These are phyloP conservation scores for Auricularia auricula-judae DNA, from an alignment of 768 basidiomycete genomes.

Conservation along the genomic window DNA sequence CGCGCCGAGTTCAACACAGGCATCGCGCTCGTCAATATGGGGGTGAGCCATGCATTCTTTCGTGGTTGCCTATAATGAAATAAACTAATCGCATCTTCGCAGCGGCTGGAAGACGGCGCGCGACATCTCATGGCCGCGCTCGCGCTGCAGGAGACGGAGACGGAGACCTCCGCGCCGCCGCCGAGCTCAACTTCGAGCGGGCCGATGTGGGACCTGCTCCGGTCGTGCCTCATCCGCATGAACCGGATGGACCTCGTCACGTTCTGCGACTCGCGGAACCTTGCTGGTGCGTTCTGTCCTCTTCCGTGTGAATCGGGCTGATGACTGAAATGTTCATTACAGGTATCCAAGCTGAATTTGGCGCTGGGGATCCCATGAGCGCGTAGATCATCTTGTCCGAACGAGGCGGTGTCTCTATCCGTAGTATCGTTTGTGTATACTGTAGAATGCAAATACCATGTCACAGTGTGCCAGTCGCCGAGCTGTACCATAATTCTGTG, in stretches of 20 bases:
- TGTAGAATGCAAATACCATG: too few relatives aligned
- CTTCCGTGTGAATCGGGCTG: not conserved
- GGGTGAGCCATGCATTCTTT: slow-evolving; percentile 31
- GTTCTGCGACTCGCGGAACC: slow-evolving; percentile 60
- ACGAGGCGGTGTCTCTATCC: too few relatives aligned
- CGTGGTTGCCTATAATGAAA: too few relatives aligned
- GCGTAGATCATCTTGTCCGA: not conserved
- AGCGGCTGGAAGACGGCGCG: slow-evolving; percentile 82
- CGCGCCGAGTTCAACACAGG: slow-evolving; percentile 93
- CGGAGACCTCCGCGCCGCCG: slow-evolving; percentile 59
- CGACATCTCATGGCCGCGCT: slow-evolving; percentile 84
- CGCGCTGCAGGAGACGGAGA: slow-evolving; percentile 76
- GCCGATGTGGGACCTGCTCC: slow-evolving; percentile 67
- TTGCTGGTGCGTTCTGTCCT: slow-evolving; percentile 36
- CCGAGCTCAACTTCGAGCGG: not conserved
- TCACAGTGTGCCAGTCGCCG: too few relatives aligned
- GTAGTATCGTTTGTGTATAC: too few relatives aligned
- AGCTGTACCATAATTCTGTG: too few relatives aligned
- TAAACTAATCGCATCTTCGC: slow-evolving; percentile 1
- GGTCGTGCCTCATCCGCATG: slow-evolving; percentile 72
- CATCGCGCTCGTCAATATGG: slow-evolving; percentile 82
- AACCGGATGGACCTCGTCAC: slow-evolving; percentile 65
- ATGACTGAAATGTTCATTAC: not conserved
- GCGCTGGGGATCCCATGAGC: not conserved
- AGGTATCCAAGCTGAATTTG: slow-evolving; percentile 8